Evolutionary conservation across 2,329 filamentous ascomycete species (phyloP).

Genomic region (Cladosporium cucumerinum): DNA sequence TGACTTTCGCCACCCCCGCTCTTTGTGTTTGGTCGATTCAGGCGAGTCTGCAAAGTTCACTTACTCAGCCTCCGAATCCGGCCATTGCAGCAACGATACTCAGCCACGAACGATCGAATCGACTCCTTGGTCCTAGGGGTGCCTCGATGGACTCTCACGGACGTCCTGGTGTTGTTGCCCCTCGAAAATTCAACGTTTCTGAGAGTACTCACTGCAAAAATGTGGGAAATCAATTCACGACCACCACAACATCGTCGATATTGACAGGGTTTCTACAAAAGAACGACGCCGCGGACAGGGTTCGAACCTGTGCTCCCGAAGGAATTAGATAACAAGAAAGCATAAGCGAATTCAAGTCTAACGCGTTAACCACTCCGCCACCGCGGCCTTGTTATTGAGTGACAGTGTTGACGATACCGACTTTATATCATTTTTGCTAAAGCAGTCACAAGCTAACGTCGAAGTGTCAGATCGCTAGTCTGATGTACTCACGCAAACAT

Average conservation of each 20-base stretch:
- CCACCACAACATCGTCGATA: background rate
- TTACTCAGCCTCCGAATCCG: background rate
- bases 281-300: conserved; percentile 24
- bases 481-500: too few relatives aligned
- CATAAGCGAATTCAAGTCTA: conserved; percentile 32
- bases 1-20: background rate
- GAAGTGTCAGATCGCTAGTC: too few relatives aligned
- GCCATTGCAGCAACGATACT: background rate
- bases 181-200: background rate
- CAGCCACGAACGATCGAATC: background rate
- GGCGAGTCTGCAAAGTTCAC: background rate
- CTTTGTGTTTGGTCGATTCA: background rate
- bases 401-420: too few relatives aligned
- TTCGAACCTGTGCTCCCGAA: conserved; percentile 30
- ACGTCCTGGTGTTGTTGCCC: background rate
- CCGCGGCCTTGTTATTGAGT: too few relatives aligned
- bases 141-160: background rate
- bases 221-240: fast-evolving
- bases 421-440: too few relatives aligned
- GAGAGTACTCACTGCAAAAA: background rate
- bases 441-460: too few relatives aligned
- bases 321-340: conserved; percentile 33
- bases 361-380: conserved; percentile 23
- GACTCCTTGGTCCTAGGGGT: background rate
- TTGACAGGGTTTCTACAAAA: background rate